These are phyloP conservation scores for Apiotrichum montevideense DNA, from an alignment of 1,284 basidiomycete genomes.

Conservation along the genomic window DNA sequence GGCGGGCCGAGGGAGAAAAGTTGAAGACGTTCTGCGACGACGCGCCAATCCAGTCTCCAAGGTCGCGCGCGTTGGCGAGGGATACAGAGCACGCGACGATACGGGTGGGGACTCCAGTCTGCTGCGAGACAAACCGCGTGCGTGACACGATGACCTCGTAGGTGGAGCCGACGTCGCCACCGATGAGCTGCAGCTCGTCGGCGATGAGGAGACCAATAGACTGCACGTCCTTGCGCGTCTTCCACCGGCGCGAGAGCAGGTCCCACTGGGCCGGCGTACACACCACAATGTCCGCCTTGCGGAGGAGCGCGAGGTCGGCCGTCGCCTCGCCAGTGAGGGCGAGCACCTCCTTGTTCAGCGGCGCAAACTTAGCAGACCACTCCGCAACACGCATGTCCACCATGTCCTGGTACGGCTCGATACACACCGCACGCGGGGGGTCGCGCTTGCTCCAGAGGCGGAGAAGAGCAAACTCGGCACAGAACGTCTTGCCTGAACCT, in stretches of 20 bases:
- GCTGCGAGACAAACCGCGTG: conserved; percentile 91
- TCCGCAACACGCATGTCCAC: conserved; percentile 82
- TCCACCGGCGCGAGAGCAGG: conserved; percentile 87
- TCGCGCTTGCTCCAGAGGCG: conserved; percentile 84
- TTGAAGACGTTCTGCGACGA: conserved; percentile 93
- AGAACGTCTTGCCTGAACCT: conserved; percentile 94
- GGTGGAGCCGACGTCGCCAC: conserved; percentile 85
- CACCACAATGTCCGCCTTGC: conserved; percentile 85
- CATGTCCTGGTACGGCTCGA: conserved; percentile 96
- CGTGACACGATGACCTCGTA: conserved; percentile 95
- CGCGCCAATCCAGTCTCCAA: conserved; percentile 97
- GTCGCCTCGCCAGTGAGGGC: conserved; percentile 92
- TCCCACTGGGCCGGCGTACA: conserved; percentile 96
- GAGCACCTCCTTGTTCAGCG: conserved; percentile 82
- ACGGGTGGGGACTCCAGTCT: conserved; percentile 82
- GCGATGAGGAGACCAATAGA: conserved; percentile 87
- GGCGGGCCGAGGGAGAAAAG: conserved; percentile 91
- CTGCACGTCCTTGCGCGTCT: conserved; percentile 89
- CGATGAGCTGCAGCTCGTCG: conserved; percentile 91
- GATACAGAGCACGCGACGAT: conserved; percentile 92
- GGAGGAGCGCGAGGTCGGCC: conserved; percentile 80
- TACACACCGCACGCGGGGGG: conserved; percentile 78
- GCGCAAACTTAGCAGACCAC: conserved; percentile 80
- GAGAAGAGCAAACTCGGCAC: conserved; percentile 90
- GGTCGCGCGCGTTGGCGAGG: conserved; percentile 88